A percentile compares a stretch with the other conserved stretches of the same genome.
phyloP scores from a whole-genome alignment of 1,139 yeast species.

The Saccharomyces hybrid region DNA sequence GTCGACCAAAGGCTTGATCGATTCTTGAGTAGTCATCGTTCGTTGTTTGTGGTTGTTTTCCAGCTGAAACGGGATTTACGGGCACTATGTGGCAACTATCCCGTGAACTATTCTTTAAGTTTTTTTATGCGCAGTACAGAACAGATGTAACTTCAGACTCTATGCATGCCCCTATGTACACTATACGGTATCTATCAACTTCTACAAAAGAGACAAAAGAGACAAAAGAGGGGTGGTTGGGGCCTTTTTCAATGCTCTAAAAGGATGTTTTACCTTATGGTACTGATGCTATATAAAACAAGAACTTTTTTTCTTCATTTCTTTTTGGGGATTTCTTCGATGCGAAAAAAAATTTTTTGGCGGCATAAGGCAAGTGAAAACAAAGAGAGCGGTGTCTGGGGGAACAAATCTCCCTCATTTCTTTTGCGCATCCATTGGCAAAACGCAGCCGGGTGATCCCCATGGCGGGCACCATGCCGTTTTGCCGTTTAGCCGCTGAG shows the following conservation, averaged over 20 bases:
- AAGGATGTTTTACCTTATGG: not conserved
- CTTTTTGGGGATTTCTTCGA: not conserved
- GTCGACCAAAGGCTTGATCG: constrained; percentile 41
- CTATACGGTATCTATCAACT: not conserved
- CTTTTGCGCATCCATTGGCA: not conserved
- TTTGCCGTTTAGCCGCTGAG: not conserved
- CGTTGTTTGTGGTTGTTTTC: constrained; percentile 3
- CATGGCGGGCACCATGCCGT: not conserved
- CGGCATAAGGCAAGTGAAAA: not conserved
- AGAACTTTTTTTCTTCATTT: not conserved
- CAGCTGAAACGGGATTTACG: constrained; percentile 2
- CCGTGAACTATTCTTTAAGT: not conserved
- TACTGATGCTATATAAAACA: constrained; percentile 1
- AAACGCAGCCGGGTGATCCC: not conserved
- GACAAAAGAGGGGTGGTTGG: no score
- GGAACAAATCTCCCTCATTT: not conserved
- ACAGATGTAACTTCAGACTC: not conserved
- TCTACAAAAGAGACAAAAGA: not conserved
- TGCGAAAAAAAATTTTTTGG: constrained; percentile 1
- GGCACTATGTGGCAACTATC: not conserved
- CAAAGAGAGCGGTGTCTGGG: constrained; percentile 8
- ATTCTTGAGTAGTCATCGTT: constrained; percentile 23
- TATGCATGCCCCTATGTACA: not conserved
- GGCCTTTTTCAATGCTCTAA: not conserved
- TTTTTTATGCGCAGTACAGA: not conserved